Base-by-base conservation (phyloP, 805 yeast genomes). In the Yamadazyma akitaensis region DNA sequence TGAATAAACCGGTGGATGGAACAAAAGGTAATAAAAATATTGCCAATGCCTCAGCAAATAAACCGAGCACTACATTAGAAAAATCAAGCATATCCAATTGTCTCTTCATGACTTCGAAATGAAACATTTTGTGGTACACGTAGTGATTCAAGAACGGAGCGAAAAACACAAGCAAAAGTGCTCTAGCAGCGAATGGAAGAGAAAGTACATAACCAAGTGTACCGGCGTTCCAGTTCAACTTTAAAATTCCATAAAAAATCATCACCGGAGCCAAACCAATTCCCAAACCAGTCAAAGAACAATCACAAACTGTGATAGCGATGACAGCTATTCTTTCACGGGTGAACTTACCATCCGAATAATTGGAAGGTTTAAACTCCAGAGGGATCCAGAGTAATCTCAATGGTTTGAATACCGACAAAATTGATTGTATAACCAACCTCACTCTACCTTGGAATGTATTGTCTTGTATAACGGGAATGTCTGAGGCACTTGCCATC, bases 181-280 rank as follows among this genome's bases (percentile, higher is more conserved):
- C 80, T 51, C 77, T 70, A 2, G 76, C 59, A 2, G 79, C 48
- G 48, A 85, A 83, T 1, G 74, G 50, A 1, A 76, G 50, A 0
- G 87, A 80, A 43, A 85, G 62, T 42, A 76, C 76, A 43, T 75
- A 73, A 5, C 89, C 86, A 41, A 85, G 59, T 30, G 73, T 73
- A 3, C 67, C 72, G 17, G 85, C 71, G 11, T 60, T 61, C 85
- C 90, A 82, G 26, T 69, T 50, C 58, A 77, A 84, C 33, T 56
- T 59, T 54, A 68, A 80, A 3, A 82, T 74, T 0, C 82, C 77
- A 53, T 77, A 84, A 14, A 85, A 58, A 0, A 81, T 61, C 19
- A 75, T 46, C 1, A 80, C 67, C 39, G 68, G 62, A 14, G 70
- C 54, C 37, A 51, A 14, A 8, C 48, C 48, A 2, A 35, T 36